Base-by-base conservation (phyloP, 805 yeast genomes). In the Saturnispora ahearnii region DNA sequence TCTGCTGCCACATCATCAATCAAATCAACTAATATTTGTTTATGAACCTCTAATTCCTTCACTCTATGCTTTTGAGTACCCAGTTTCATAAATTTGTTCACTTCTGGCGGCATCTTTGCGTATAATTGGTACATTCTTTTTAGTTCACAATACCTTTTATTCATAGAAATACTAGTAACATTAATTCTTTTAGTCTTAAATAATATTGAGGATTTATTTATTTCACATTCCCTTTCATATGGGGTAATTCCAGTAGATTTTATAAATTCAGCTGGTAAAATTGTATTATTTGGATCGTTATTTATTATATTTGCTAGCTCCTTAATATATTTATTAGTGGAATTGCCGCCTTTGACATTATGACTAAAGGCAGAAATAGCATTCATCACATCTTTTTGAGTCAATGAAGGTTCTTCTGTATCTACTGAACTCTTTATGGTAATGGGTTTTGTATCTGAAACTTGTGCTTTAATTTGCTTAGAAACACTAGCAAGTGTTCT, bases 121-220 rank as follows among this genome's bases (percentile, higher is more conserved):
- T 76, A 84, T 0, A 79, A 59, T 24, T 72, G 70, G 59, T 78
- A 84, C 51, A 74, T 71, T 18, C 67, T 71, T 38, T 79, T 66
- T 43, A 84, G 64, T 62, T 85, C 91, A 67, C 93, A 85, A 86
- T 88, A 84, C 13, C 72, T 63, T 31, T 74, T 70, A 15, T 41
- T 41, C 0, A 83, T 76, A 10, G 82, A 63, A 8, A 85, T 60
- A 49, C 72, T 74, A 0, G 90, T 82, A 4, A 84, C 88, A 1
- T 81, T 74, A 13, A 81, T 60, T 38, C 84, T 59, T 5, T 45
- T 30, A 8, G 49, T 36, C 12, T 45, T 40, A 11, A 1, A 10
- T 3, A 33, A 33, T 22, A 29, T 24, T 5, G 48, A 28, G 13
- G 46, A 12, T 2, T n/a, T n/a, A 4, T 49, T 47, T 8, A 24